Conservation (phyloP, 1,139 yeast genomes). For the Chernovozyma sophiae-reginae region DNA sequence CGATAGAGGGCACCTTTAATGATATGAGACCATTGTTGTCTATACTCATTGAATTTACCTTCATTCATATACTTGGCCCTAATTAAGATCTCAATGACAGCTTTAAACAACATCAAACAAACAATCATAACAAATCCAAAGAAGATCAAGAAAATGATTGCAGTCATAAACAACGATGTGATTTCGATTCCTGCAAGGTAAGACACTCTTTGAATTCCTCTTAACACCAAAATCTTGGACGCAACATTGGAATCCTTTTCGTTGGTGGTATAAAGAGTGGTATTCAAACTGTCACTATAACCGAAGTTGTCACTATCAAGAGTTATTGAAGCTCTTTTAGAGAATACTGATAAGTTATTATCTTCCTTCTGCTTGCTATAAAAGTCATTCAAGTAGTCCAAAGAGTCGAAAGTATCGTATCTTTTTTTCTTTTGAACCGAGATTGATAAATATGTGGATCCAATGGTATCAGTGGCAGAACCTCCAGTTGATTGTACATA, state of each 20-base stretch:
- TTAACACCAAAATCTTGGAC: slow-evolving; percentile 68
- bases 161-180: slow-evolving; percentile 81
- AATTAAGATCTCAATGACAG: slow-evolving; percentile 65
- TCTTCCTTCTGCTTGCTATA: slow-evolving; percentile 15
- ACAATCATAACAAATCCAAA: slow-evolving; percentile 70
- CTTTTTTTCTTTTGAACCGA: slow-evolving; percentile 67
- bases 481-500: slow-evolving; percentile 98
- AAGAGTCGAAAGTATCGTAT: slow-evolving; percentile 15
- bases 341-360: slow-evolving; percentile 18
- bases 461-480: slow-evolving; percentile 64
- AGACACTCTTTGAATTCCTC: slow-evolving; percentile 92
- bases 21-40: slow-evolving; percentile 74
- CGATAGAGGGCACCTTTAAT: slow-evolving; percentile 88
- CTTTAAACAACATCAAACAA: slow-evolving; percentile 65
- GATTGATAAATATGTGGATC: slow-evolving; percentile 53
- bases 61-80: slow-evolving; percentile 57
- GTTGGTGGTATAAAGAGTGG: slow-evolving; percentile 62
- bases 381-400: slow-evolving; percentile 16
- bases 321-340: slow-evolving; percentile 29
- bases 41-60: slow-evolving; percentile 69
- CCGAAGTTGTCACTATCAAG: slow-evolving; percentile 41
- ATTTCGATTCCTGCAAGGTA: slow-evolving; percentile 81
- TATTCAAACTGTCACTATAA: slow-evolving; percentile 46
- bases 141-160: slow-evolving; percentile 76
- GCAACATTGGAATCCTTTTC: slow-evolving; percentile 55